Evolutionary conservation across 1,284 basidiomycete species (phyloP), one percentile per base, ranked within the genome.

Genomic region (Cystobasidiaceae sp.): DNA sequence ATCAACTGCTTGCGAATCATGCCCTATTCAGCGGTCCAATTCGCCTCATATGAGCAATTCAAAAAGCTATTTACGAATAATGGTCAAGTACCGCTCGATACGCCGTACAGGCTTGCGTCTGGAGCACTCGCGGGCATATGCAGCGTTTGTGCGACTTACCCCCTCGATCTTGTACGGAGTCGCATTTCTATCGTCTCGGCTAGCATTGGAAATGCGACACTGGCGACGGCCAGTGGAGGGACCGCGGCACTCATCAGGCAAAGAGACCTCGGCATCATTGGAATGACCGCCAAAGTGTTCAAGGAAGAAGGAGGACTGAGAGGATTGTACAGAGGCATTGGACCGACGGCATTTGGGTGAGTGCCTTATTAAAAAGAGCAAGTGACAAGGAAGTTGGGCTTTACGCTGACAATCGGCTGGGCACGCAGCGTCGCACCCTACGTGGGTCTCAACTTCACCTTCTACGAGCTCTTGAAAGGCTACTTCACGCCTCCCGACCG

Each of bases 291-390:
- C 59, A 72, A 76, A 37, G 77, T 78, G 0, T 77, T 76, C 60
- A 68, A 70, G 4, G 76, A 78, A 34, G 78, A 79, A 68, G 78
- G 78, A 9, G 78, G 78, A 0, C 3, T 78, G 2, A 65, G 74
- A 13, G 78, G 75, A 0, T 64, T 79, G 32, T 79, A 78, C 21
- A 67, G 77, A 9, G 78, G 78, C 0, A 73, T 77, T 25, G 69
- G 76, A 0, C 76, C 78, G 0, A 78, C 78, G 0, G 67, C 69
- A 0, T 62, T 63, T 8, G 72, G 69, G 54, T 56, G 41, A 56
- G 51, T 41, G 32, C n/a, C n/a, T n/a, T n/a, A n/a, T n/a, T n/a
- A n/a, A n/a, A n/a, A n/a, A n/a, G n/a, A n/a, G n/a, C n/a, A n/a
- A n/a, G n/a, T n/a, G n/a, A n/a, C n/a, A n/a, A n/a, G n/a, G n/a